Evolutionary conservation across 2,329 filamentous ascomycete species (phyloP), one percentile per base, ranked within the genome.

Genomic region (Metarhizium brunneum): DNA sequence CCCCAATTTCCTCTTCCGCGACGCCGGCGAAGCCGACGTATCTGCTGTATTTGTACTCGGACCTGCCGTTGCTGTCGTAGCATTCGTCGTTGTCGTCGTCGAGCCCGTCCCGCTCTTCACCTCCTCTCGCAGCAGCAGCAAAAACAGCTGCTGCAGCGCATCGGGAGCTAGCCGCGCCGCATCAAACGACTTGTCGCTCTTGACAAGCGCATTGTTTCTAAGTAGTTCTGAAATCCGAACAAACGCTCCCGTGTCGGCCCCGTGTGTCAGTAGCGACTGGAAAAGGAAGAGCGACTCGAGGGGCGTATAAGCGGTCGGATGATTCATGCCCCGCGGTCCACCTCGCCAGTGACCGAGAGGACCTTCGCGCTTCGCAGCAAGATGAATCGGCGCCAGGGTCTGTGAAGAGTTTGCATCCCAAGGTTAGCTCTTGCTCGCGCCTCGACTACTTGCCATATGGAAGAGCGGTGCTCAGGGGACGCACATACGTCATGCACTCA

Each of bases 261-360:
- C 87, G 70, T 88, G 79, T 62, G 77, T 76, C 62, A 84, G 80
- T 61, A 95, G 80, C 58, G 86, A 86, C 73, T 92, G 89, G 74
- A 94, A 92, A 66, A 95, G 81, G 62, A 94, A 82, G 59, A 95
- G 80, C 67, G 86, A 88, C 80, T 95, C 91, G 76, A 95, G 87
- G 63, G 86, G 83, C 68, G 90, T 92, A 73, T 94, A 92, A 66
- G 79, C 77, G 67, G 83, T 79, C 71, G 73, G 70, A 66, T 72
- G 71, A 76, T 76, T 80, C 79, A 82, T 82, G 71, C 76, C 78
- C 75, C 76, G 68, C 68, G 70, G 71, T 73, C 72, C 75, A 67
- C 77, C 77, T 79, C 78, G 77, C 74, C 75, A 74, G 72, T 71
- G 70, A 72, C 78, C 76, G 77, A 79, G 76, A 77, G 74, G 73